Percentiles rank a stretch among this genome's conserved stretches.
These are phyloP conservation scores for Dacryopinax primogenitus DNA, from an alignment of 768 basidiomycete species.

Conservation along the genomic window DNA sequence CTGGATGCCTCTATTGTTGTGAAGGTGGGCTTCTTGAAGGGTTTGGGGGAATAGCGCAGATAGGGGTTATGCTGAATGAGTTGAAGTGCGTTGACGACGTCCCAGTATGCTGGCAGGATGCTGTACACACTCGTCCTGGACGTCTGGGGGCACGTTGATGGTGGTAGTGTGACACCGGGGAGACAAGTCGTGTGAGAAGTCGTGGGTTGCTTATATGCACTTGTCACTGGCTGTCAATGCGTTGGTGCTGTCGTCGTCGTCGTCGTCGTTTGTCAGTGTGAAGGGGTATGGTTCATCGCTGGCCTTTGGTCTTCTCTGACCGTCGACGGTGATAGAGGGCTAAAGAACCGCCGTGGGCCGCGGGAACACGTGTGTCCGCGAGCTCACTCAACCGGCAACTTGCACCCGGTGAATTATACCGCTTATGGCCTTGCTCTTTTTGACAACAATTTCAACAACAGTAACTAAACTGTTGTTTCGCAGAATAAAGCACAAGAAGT, in stretches of 20 bases:
- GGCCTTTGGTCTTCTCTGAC: background rate
- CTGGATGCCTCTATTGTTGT: background rate
- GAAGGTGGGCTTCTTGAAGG: background rate
- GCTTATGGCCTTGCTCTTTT: too few relatives aligned
- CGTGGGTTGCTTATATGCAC: background rate
- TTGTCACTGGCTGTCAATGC: background rate
- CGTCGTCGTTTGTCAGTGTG: background rate
- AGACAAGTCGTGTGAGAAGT: background rate
- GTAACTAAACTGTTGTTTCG: too few relatives aligned
- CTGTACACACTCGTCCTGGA: background rate
- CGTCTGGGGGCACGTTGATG: background rate
- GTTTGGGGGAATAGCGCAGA: background rate
- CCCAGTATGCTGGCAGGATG: too few relatives aligned
- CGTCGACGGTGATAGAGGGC: background rate
- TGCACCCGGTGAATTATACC: background rate
- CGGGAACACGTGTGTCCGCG: background rate
- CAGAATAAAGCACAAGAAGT: too few relatives aligned
- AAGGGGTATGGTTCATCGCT: background rate
- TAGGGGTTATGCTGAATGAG: background rate
- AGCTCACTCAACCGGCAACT: background rate
- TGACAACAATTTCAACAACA: too few relatives aligned
- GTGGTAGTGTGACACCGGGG: background rate
- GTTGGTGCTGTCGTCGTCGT: background rate
- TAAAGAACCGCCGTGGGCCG: background rate
- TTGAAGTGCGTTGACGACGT: background rate